A percentile compares a stretch with the other conserved stretches of the same genome.
Evolutionary conservation across 306 rosid species (phyloP).

Genomic region (Corylus avellana): DNA sequence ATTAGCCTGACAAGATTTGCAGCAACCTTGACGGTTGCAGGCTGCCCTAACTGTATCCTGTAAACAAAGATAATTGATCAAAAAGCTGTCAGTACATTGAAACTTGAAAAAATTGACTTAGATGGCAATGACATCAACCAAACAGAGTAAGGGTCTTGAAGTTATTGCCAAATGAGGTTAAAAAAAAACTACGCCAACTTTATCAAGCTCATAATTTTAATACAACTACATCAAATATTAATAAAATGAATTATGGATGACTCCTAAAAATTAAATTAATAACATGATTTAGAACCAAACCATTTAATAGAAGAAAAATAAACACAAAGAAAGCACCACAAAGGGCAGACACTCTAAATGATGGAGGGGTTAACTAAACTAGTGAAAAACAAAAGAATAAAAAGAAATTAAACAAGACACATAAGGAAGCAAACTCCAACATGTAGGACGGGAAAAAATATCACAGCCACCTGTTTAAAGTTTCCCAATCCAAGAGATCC

Average conservation of each 20-base stretch:
- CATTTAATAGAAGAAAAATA: neutral
- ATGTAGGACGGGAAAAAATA: too few species aligned
- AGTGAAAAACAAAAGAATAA: neutral
- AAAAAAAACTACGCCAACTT: neutral
- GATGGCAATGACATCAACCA: neutral
- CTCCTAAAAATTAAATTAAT: neutral
- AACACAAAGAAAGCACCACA: neutral
- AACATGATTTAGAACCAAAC: neutral
- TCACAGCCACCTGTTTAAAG: neutral
- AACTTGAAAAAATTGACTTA: conserved; percentile 1
- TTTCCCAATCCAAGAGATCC: neutral
- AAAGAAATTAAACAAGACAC: neutral
- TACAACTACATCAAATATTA: neutral
- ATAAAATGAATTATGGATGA: neutral
- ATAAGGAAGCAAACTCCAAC: neutral
- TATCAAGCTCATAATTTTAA: neutral
- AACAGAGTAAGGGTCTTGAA: neutral
- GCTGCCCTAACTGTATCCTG: conserved; percentile 96
- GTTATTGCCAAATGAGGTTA: neutral
- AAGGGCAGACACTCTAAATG: neutral
- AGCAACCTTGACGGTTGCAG: conserved; percentile 91
- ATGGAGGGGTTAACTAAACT: neutral
- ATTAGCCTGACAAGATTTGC: conserved; percentile 92
- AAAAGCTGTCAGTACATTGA: conserved; percentile 9
- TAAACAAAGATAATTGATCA: conserved; percentile 21